Conservation (phyloP, 306 rosid species). For the Casuarina cunninghamiana region DNA sequence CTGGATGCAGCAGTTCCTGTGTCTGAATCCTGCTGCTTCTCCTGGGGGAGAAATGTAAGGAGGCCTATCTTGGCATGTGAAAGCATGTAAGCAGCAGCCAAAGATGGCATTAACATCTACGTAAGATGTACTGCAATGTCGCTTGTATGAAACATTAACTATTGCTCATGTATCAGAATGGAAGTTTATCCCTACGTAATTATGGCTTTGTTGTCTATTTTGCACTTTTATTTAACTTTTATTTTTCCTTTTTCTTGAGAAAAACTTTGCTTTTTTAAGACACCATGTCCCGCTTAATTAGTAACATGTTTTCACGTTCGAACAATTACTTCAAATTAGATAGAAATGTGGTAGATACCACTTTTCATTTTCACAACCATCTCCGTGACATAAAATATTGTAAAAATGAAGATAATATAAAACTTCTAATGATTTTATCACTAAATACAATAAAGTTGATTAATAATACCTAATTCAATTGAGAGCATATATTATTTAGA, state of each 20-base stretch:
- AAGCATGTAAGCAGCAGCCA: constrained; percentile 11
- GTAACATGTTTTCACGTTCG: too few species aligned
- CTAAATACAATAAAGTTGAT: too few species aligned
- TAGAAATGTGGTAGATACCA: too few species aligned
- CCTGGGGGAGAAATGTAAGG: neutral
- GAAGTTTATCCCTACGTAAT: neutral
- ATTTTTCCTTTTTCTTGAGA: neutral
- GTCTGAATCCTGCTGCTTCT: neutral
- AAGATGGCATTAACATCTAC: constrained; percentile 1
- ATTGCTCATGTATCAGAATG: neutral
- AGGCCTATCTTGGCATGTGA: constrained; percentile 3
- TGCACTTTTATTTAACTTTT: neutral
- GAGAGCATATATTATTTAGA: too few species aligned
- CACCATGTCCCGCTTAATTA: neutral
- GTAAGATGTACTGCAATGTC: neutral
- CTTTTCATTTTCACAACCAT: too few species aligned
- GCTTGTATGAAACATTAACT: neutral
- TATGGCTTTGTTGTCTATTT: constrained; percentile 2
- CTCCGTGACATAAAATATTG: too few species aligned
- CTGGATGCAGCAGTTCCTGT: constrained; percentile 10
- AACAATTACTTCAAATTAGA: too few species aligned
- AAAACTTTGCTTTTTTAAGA: neutral
- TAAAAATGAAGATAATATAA: too few species aligned
- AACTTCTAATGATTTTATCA: too few species aligned
- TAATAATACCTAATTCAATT: too few species aligned